phyloP scores from a whole-genome alignment of 1,284 basidiomycete genomes.

The Ustilago cynodontis region DNA sequence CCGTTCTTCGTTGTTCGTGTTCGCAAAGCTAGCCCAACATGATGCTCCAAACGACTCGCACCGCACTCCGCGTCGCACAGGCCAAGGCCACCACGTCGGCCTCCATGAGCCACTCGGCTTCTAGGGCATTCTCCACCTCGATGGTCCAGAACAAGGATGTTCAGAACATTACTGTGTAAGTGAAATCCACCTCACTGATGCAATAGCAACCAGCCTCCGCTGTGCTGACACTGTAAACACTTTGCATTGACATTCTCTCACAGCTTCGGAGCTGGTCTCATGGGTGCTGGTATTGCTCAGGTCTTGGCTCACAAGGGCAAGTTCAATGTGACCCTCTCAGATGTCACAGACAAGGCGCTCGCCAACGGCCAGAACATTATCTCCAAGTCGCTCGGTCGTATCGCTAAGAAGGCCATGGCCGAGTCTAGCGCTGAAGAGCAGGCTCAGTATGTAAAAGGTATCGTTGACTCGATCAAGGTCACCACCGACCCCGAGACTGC shows the following conservation, averaged over 20 bases:
- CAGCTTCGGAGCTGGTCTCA: slow-evolving; percentile 68
- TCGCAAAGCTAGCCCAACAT: slow-evolving; percentile 13
- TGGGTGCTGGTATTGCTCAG: slow-evolving; percentile 69
- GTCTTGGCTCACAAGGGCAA: slow-evolving; percentile 68
- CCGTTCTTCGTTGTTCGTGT: neutral
- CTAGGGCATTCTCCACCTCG: slow-evolving; percentile 59
- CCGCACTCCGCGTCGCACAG: slow-evolving; percentile 24
- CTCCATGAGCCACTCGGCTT: slow-evolving; percentile 22
- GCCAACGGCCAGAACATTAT: slow-evolving; percentile 74
- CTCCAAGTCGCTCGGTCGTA: slow-evolving; percentile 73
- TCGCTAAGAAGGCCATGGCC: slow-evolving; percentile 73
- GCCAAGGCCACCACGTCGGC: slow-evolving; percentile 17
- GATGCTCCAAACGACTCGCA: slow-evolving; percentile 40
- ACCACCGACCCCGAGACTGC: slow-evolving; percentile 73
- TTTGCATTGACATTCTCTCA: neutral
- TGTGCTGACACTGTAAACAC: neutral
- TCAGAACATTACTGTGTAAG: slow-evolving; percentile 69
- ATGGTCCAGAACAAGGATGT: slow-evolving; percentile 62
- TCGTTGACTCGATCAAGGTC: slow-evolving; percentile 72
- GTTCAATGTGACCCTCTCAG: slow-evolving; percentile 71
- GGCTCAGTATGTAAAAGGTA: slow-evolving; percentile 67
- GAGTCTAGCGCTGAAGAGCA: slow-evolving; percentile 72
- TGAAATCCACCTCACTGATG: neutral
- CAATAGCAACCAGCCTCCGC: neutral
- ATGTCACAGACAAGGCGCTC: slow-evolving; percentile 70